Conservation (phyloP, 768 basidiomycete species). For the Neoboletus magnificus region DNA sequence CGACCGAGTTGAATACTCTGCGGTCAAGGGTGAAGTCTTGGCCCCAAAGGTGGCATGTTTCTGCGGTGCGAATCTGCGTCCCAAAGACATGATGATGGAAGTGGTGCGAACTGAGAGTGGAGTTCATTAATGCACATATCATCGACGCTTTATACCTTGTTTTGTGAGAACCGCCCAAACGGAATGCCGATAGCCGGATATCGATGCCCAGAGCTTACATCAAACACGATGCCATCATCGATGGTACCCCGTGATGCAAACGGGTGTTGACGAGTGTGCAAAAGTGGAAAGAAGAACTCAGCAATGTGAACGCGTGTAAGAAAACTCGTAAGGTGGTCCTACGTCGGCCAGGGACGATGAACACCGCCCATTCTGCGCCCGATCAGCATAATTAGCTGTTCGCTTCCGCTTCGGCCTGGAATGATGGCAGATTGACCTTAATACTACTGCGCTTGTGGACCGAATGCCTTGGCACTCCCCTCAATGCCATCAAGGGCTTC, state of each 20-base stretch:
- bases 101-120: background rate
- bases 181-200: conserved; percentile 3
- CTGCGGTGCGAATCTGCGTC: conserved; percentile 5
- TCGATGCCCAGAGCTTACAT: background rate
- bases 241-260: background rate
- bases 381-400: background rate
- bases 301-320: conserved; percentile 2
- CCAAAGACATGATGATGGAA: conserved; percentile 16
- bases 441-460: background rate
- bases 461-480: background rate
- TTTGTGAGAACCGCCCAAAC: background rate
- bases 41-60: conserved; percentile 4
- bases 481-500: conserved; percentile 14
- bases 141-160: conserved; percentile 13
- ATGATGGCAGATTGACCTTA: background rate
- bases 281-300: conserved; percentile 7
- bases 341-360: background rate
- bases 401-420: conserved; percentile 6
- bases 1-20: conserved; percentile 4
- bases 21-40: conserved; percentile 14
- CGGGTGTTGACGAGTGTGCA: conserved; percentile 1
- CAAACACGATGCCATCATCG: conserved; percentile 16
- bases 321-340: background rate
- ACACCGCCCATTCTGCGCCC: background rate
- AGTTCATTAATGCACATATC: background rate